These are phyloP conservation scores for Monosporozyma unispora DNA, from an alignment of 805 yeast genomes.

Conservation along the genomic window DNA sequence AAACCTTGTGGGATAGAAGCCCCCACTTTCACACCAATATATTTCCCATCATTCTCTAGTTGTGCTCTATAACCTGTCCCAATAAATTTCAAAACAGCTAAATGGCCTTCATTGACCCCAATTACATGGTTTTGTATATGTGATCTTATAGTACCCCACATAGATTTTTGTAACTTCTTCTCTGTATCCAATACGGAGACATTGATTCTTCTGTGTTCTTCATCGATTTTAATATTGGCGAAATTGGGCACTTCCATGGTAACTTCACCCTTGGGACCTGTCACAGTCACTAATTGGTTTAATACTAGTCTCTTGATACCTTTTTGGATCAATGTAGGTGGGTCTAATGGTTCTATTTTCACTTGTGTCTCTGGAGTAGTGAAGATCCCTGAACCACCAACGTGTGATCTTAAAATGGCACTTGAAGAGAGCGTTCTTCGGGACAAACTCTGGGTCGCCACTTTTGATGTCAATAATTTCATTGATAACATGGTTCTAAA, in stretches of 20 bases:
- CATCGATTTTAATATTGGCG: conserved; percentile 33
- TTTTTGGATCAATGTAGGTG: conserved; percentile 53
- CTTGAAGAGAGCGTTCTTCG: not conserved
- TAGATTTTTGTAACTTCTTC: conserved; percentile 62
- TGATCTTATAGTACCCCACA: conserved; percentile 94
- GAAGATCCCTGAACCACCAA: conserved; percentile 73
- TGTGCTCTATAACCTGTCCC: conserved; percentile 96
- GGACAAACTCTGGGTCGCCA: not conserved
- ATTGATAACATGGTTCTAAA: not conserved
- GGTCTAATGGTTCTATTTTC: conserved; percentile 35
- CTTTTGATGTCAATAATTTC: not conserved
- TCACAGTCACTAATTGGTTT: conserved; percentile 48
- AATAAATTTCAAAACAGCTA: conserved; percentile 75
- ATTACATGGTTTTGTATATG: conserved; percentile 64
- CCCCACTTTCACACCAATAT: conserved; percentile 77
- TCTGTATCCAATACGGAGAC: conserved; percentile 51
- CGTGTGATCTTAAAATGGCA: conserved; percentile 41
- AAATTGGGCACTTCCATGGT: conserved; percentile 65
- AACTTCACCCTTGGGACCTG: conserved; percentile 73
- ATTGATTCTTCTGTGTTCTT: conserved; percentile 31
- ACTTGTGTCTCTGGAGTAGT: conserved; percentile 50
- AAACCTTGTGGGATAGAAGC: conserved; percentile 73
- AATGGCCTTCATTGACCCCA: conserved; percentile 92
- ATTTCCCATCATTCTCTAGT: conserved; percentile 49
- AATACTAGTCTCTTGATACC: conserved; percentile 45